These are phyloP conservation scores for Spiraea crenata DNA, from an alignment of 331 rosid genomes.

Conservation along the genomic window DNA sequence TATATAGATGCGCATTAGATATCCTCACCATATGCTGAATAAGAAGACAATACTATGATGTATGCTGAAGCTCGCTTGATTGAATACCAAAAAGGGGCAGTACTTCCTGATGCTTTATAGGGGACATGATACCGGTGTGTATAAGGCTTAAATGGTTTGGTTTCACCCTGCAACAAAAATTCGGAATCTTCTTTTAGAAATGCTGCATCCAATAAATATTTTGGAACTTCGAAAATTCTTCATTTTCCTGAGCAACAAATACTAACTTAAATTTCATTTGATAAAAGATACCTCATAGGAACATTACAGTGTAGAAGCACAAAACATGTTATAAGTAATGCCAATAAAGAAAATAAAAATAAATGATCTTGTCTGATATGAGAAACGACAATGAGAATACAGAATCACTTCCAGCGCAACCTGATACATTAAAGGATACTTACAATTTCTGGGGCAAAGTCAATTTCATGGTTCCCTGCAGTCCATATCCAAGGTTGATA, in stretches of 20 bases:
- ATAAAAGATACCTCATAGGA: no score
- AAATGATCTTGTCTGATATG: not conserved
- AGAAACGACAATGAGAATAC: not conserved
- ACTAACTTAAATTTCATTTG: not conserved
- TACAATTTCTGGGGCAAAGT: slow-evolving; percentile 43
- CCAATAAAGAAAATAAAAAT: not conserved
- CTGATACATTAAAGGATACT: not conserved
- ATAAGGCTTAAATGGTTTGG: slow-evolving; percentile 46
- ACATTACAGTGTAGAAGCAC: not conserved
- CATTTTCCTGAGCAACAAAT: not conserved
- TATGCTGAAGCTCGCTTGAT: slow-evolving; percentile 53
- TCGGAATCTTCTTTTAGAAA: not conserved
- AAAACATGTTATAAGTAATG: not conserved
- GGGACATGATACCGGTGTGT: slow-evolving; percentile 47
- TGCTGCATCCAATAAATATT: not conserved
- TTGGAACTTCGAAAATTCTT: not conserved
- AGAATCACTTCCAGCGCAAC: not conserved
- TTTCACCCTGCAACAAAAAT: slow-evolving; percentile 41
- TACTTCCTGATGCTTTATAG: slow-evolving; percentile 37
- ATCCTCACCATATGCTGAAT: slow-evolving; percentile 47
- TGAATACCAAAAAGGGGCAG: slow-evolving; percentile 50
- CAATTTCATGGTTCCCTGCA: slow-evolving; percentile 52
- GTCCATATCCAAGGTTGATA: slow-evolving; percentile 63
- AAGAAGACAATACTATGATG: slow-evolving; percentile 47
- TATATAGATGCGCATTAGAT: not conserved